Percentiles rank a stretch among this genome's conserved stretches.
These are phyloP conservation scores for Silene uniflora DNA, from an alignment of 148 eudicot species.

Conservation along the genomic window DNA sequence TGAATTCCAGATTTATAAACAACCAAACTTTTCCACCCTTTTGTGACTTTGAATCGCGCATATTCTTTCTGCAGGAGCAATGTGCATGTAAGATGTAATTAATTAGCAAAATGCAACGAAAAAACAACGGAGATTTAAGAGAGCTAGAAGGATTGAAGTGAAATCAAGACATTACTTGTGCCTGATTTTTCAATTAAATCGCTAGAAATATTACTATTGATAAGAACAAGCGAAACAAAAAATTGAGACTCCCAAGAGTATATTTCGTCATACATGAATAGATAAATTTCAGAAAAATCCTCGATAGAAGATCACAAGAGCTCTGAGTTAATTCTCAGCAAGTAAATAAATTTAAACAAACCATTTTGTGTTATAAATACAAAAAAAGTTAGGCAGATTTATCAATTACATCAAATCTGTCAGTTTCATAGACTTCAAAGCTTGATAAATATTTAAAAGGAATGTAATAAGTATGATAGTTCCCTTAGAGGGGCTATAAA, in stretches of 20 bases:
- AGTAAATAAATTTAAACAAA: neutral
- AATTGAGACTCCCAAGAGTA: neutral
- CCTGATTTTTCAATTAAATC: neutral
- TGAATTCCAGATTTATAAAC: conserved; percentile 85
- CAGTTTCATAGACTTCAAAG: neutral
- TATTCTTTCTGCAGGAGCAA: conserved; percentile 59
- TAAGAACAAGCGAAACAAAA: conserved; percentile 1
- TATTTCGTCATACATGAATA: neutral
- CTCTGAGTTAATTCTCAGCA: neutral
- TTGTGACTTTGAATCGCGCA: conserved; percentile 53
- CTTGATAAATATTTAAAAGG: neutral
- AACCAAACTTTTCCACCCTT: conserved; percentile 66
- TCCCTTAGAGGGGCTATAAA: neutral
- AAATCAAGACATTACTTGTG: neutral
- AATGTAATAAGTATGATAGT: neutral
- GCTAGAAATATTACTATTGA: neutral
- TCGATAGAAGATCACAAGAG: neutral
- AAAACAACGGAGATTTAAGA: neutral
- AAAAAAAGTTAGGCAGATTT: neutral
- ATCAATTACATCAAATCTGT: neutral
- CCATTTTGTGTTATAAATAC: neutral
- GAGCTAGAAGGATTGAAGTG: neutral
- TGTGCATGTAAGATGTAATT: conserved; percentile 6
- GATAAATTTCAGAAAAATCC: neutral
- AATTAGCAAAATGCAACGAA: conserved; percentile 2